These are phyloP conservation scores for Suillus brevipes DNA, from an alignment of 768 basidiomycete species.

Conservation along the genomic window DNA sequence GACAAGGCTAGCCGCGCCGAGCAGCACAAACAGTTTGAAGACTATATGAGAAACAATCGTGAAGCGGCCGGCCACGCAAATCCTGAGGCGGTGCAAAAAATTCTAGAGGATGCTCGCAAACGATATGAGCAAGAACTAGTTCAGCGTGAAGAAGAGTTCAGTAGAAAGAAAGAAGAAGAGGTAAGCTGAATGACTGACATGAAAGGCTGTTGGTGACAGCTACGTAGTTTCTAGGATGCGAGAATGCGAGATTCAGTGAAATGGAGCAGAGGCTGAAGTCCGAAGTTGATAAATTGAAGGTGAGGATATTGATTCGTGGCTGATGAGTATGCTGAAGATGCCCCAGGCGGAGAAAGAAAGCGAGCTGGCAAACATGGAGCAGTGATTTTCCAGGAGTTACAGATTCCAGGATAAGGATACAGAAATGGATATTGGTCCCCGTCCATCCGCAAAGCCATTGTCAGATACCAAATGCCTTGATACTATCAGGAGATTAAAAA, in stretches of 20 bases:
- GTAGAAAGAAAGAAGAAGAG: too few species aligned
- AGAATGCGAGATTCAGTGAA: not conserved
- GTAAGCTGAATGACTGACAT: too few species aligned
- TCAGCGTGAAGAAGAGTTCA: too few species aligned
- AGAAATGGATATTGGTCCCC: not conserved
- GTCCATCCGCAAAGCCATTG: not conserved
- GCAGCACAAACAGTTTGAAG: too few species aligned
- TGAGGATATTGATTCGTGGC: not conserved
- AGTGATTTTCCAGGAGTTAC: not conserved
- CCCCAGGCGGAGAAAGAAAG: not conserved
- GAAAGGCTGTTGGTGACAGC: too few species aligned
- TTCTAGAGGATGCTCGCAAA: too few species aligned
- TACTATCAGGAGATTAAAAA: conserved; percentile 10
- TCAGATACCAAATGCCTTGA: not conserved
- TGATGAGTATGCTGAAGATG: not conserved
- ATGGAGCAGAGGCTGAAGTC: not conserved
- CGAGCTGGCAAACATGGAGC: not conserved
- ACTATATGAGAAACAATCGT: too few species aligned
- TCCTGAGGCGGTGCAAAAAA: too few species aligned
- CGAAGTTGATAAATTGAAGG: not conserved
- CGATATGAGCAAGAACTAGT: too few species aligned
- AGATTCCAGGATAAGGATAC: not conserved
- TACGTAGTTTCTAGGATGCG: too few species aligned
- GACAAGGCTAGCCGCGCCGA: too few species aligned
- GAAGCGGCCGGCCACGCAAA: too few species aligned